Evolutionary conservation across 768 basidiomycete species (phyloP).

Genomic region (Megacollybia marginata): DNA sequence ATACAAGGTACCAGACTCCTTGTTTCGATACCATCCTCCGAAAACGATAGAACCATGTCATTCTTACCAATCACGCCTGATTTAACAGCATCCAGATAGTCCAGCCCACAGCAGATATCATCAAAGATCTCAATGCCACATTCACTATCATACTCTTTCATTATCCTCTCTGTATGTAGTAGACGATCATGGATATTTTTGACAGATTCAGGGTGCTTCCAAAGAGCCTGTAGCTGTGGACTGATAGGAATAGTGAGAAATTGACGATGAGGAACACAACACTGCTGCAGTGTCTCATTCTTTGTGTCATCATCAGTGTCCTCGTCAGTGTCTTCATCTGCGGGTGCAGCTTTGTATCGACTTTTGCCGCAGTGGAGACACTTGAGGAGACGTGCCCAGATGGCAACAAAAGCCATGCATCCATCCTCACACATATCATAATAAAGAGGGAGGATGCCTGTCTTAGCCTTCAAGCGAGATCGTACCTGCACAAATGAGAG

Average conservation of each 20-base stretch:
- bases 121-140: not conserved
- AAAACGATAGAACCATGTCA: constrained; percentile 27
- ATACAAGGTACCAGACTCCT: constrained; percentile 24
- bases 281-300: too few relatives aligned
- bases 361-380: too few relatives aligned
- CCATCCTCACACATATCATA: too few relatives aligned
- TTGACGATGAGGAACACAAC: not conserved
- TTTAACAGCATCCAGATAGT: constrained; percentile 5
- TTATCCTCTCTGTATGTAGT: not conserved
- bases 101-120: constrained; percentile 8
- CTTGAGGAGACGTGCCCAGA: too few relatives aligned
- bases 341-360: too few relatives aligned
- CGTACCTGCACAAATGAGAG: too few relatives aligned
- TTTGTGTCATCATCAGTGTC: too few relatives aligned
- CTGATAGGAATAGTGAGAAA: constrained; percentile 17
- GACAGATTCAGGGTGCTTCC: constrained; percentile 6
- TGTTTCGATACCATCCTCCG: constrained; percentile 31
- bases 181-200: constrained; percentile 2
- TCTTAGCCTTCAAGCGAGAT: too few relatives aligned
- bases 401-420: too few relatives aligned
- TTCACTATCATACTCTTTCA: too few relatives aligned
- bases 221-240: constrained; percentile 16
- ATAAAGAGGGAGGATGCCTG: too few relatives aligned
- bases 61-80: constrained; percentile 5
- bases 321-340: too few relatives aligned